Base-by-base conservation (phyloP, 2,329 filamentous ascomycete species). In the Dothidotthia symphoricarpi region DNA sequence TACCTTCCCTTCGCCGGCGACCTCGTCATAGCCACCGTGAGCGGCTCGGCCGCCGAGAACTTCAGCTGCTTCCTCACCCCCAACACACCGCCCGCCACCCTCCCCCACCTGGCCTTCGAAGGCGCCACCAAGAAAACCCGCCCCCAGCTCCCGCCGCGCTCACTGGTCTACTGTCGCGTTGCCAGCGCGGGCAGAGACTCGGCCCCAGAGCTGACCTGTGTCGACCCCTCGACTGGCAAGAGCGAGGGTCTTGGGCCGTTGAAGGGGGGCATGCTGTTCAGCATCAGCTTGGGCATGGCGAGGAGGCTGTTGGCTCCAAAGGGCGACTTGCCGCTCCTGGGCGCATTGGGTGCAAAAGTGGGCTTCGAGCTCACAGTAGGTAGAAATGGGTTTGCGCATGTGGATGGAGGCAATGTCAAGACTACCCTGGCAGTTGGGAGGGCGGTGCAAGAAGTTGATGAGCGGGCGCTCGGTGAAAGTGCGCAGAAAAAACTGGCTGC, bases 351-450 rank as follows among this genome's bases (percentile, higher is more conserved):
- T 3, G 82, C 83, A 41, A 91, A 88, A 36, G 69, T 95, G 11
- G 82, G 86, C 14, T 98, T 97, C 64, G 93, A 98, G 73, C 86
- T 94, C 43, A 91, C 91, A 0, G 86, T 95, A 7, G 93, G 93
- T 13, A 81, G 88, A 59, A 98, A 98, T 66, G 93, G 93, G 27
- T 84, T 81, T 64, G 79, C 97, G 15, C 97, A 93, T 89, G 86
- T 97, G 11, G 83, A 91, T 59, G 89, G 85, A 51, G 86, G 85
- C 17, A 85, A 75, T 45, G 71, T 84, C 25, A 85, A 78, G 69
- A 82, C 81, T 22, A 83, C 89, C 6, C 72, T 95, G 45, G 77
- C 81, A 1, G 86, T 97, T 39, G 91, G 90, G 1, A 81, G 80
- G 52, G 86, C 88, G 28, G 72, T 98, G 31, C 77, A 78, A 55